These are phyloP conservation scores for Trapa bicornis DNA, from an alignment of 345 rosid genomes.

Conservation along the genomic window DNA sequence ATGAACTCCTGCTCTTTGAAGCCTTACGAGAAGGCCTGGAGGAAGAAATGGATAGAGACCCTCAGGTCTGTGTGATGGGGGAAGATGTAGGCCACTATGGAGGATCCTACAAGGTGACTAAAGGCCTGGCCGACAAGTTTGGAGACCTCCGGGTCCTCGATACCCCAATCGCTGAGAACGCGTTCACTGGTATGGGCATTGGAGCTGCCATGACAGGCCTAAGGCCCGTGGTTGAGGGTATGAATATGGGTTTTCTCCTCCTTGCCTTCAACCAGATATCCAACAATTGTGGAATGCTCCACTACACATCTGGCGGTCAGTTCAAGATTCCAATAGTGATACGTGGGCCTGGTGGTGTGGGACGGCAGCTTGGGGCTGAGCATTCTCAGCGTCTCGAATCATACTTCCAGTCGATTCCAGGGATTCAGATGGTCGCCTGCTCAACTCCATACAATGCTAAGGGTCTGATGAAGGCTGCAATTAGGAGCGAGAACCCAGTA, in stretches of 20 bases:
- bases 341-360: slow-evolving; percentile 99
- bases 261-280: slow-evolving; percentile 97
- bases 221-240: slow-evolving; percentile 81
- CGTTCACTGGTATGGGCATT: slow-evolving; percentile 94
- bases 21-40: slow-evolving; percentile 85
- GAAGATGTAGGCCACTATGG: slow-evolving; percentile 98
- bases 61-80: slow-evolving; percentile 75
- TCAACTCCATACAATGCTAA: slow-evolving; percentile 97
- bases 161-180: slow-evolving; percentile 90
- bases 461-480: slow-evolving; percentile 98
- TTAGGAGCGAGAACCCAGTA: slow-evolving; percentile 95
- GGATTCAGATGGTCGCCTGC: slow-evolving; percentile 99
- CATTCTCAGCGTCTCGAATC: slow-evolving; percentile 95
- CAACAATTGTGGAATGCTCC: slow-evolving; percentile 98
- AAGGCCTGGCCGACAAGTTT: slow-evolving; percentile 53
- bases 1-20: slow-evolving; percentile 82
- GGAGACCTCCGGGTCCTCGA: slow-evolving; percentile 95
- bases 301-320: slow-evolving; percentile 97
- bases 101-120: slow-evolving; percentile 92
- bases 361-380: slow-evolving; percentile 93
- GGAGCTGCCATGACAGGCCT: slow-evolving; percentile 95
- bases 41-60: slow-evolving; percentile 98
- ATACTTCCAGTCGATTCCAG: slow-evolving; percentile 95
- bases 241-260: slow-evolving; percentile 99
- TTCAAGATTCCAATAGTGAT: slow-evolving; percentile 77